Base-by-base conservation (phyloP, 106 monocot genomes). In the Cymbidium sinense region DNA sequence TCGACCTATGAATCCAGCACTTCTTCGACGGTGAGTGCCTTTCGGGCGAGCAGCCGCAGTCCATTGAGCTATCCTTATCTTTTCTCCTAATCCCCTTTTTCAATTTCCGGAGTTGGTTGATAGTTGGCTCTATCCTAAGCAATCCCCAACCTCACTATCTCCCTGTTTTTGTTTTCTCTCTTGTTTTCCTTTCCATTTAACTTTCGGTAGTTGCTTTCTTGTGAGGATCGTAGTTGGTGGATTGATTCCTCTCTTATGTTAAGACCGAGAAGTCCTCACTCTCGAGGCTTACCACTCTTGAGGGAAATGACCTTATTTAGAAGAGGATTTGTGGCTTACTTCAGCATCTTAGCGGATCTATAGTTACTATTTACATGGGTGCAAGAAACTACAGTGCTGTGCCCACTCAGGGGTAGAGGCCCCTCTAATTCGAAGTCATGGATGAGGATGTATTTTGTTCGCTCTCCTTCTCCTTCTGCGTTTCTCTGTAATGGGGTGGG, bases 321-420 rank as follows among this genome's bases (percentile, higher is more conserved):
- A 27, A 50, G 77, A 4, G 65, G 23, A 52, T 47, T 34, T 50
- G 76, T 30, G 73, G 72, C 15, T 37, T 18, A 34, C 37, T 28
- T 17, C 47, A 25, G 30, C 51, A 20, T 39, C 37, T 21, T 71
- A 11, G 71, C 37, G 34, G 71, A 1, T 39, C 37, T 71, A 13
- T 67, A 10, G 67, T 37, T 71, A 41, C 10, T 90, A 37, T 41
- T 78, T 71, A 80, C 76, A 37, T 64, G 81, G 50, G 0, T 81
- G 58, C 58, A 74, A 67, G 61, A 76, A 77, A 71, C 81, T 43
- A 19, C 19, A 39, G 86, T 85, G 25, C 73, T 91, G 79, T 83
- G 93, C 76, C 93, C 93, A n/a, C 70, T 94, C 54, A 85, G 84
- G 77, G 91, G 87, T 73, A 85, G 85, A 71, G 73, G 28, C 51